These are phyloP conservation scores for Phyllachora maydis DNA, from an alignment of 2,329 filamentous ascomycete genomes.

Conservation along the genomic window DNA sequence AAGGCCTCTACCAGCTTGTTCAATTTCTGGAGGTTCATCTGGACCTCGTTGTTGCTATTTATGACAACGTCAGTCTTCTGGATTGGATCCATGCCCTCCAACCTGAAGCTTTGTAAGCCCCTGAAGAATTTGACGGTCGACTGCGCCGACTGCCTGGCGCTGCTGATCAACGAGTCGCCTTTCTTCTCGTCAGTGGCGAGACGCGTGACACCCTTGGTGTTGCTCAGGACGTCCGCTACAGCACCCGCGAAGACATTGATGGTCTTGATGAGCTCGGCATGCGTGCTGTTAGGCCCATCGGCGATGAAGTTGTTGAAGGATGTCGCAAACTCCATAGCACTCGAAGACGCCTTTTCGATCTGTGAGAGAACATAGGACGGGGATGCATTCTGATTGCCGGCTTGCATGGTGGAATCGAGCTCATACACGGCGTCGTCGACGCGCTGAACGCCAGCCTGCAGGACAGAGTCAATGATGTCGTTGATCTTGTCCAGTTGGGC, in stretches of 20 bases:
- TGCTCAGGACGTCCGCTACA: conserved; percentile 82
- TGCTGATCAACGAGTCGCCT: conserved; percentile 64
- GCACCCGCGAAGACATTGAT: conserved; percentile 81
- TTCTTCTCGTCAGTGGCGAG: conserved; percentile 94
- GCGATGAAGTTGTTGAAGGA: conserved; percentile 98
- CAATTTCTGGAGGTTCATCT: conserved; percentile 80
- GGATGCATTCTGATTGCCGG: conserved; percentile 93
- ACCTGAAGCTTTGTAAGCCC: conserved; percentile 75
- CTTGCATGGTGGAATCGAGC: conserved; percentile 93
- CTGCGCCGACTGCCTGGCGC: conserved; percentile 65
- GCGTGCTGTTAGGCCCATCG: conserved; percentile 77
- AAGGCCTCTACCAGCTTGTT: conserved; percentile 88
- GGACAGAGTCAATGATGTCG: conserved; percentile 89
- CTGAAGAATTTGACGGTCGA: conserved; percentile 92
- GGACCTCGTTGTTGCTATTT: conserved; percentile 90
- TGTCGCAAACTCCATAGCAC: conserved; percentile 90
- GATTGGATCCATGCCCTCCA: conserved; percentile 74
- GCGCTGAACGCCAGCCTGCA: conserved; percentile 79
- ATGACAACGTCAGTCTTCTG: conserved; percentile 96
- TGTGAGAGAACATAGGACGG: conserved; percentile 89
- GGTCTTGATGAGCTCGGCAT: conserved; percentile 81
- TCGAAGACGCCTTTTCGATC: conserved; percentile 88
- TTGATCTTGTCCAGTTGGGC: conserved; percentile 84
- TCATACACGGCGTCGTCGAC: conserved; percentile 96
- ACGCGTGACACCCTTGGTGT: conserved; percentile 84